Base-by-base conservation (phyloP, 148 eudicot genomes). In the Polygonum aviculare region DNA sequence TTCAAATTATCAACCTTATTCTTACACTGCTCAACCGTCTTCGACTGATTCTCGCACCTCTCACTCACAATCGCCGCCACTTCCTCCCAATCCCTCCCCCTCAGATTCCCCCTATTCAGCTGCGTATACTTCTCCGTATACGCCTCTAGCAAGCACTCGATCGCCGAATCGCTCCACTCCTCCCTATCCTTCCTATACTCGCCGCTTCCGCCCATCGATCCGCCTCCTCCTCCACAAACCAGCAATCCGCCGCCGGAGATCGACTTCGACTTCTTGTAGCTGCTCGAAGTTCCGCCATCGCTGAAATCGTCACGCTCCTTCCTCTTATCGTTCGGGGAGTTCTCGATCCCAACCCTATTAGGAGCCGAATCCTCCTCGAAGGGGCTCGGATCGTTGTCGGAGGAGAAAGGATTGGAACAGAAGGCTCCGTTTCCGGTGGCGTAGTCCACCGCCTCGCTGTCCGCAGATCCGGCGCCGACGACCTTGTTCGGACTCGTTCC, bases 31-130 rank as follows among this genome's bases (percentile, higher is more conserved):
- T 96, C 99, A 18, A 96, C 98, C 69, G 91, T 96, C 87, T 96
- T 95, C 16, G 73, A 67, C 81, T 89, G 96, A 84, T 87, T 92
- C 81, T 89, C 97, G 69, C 97, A 90, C 71, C 97, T 79, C 78
- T 91, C 94, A 14, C 93, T 90, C 67, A 96, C 99, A 12, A 80
- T 84, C 69, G 77, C 88, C 59, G 99, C 94, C 78, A 93, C 98
- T 73, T 95, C 99, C 86, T 95, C 99, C 98, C 99, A 95, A 74
- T 95, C 99, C 62, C 99, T 83, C 33, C 99, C 98, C 49, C 99
- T 77, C 86, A 93, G 78, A 81, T 95, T 95, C 57, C 99, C 99
- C 77, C 94, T 79, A 52, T 89, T 92, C 77, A 95, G 51, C 84
- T 84, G 90, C 81, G 85, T 74, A 72, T 83, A 87, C 85, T 93